Evolutionary conservation across 2,329 filamentous ascomycete genomes (phyloP), one percentile per base, ranked within the genome.

Genomic region (Drechslera avenae): DNA sequence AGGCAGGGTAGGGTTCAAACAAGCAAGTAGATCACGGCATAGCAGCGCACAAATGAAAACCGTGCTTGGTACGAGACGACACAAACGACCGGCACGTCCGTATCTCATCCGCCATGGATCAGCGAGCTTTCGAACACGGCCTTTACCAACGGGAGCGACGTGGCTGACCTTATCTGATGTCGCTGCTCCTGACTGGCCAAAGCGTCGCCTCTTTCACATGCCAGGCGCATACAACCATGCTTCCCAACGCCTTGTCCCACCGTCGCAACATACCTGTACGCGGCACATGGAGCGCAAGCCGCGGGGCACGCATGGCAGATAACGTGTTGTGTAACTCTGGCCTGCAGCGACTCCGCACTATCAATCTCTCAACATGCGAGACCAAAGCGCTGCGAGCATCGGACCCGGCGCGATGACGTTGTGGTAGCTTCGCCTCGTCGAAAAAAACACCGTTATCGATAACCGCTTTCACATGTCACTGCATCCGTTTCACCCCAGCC

Each of bases 391-490:
- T 37, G 34, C 28, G 39, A 44, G 6, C 30, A 31, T 32, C 10
- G 4, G 12, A 37, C 40, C 40, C 28, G 34, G 30, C 13, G 16
- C 41, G 46, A 39, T 52, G 50, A 54, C 42, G 40, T 46, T 46
- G 18, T 39, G 44, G 44, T 39, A 39, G 43, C 28, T 32, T 16
- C 34, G 28, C 31, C 30, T 34, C 40, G 40, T 45, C 35, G 16
- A 17, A 35, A 34, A 17, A 35, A 34, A 18, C 18, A 16, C 21
- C 31, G 13, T 54, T 63, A 64, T 64, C 62, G 59, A 63, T 63
- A 63, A 54, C 23, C 37, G 47, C 56, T 66, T 63, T 66, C 63
- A 66, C 63, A 66, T 66, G 63, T 50, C 28, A 63, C 49, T 57
- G 52, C 50, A 21, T 40, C 17, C 17, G 14, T 13, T 36, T 39